phyloP scores from a whole-genome alignment of 768 basidiomycete genomes.

The Suillus decipiens region DNA sequence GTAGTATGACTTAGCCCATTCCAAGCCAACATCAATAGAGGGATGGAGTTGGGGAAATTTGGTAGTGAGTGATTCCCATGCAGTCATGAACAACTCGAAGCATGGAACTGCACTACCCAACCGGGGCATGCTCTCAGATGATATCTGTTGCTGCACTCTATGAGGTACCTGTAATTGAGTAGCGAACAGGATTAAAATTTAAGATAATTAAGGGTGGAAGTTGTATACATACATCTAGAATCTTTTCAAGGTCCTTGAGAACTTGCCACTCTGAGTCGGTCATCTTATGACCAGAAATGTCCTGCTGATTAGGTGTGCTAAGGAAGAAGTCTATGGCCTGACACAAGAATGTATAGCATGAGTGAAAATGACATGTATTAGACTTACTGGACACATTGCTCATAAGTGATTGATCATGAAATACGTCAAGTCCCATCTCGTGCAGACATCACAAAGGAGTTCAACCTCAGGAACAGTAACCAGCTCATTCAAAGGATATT shows the following conservation, averaged over 20 bases:
- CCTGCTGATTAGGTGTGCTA: background rate
- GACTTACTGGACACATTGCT: background rate
- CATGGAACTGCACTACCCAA: background rate
- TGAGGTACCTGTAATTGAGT: conserved; percentile 5
- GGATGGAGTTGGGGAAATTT: background rate
- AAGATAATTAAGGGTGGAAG: background rate
- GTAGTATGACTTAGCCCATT: conserved; percentile 5
- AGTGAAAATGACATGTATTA: background rate
- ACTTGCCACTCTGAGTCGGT: background rate
- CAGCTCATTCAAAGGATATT: conserved; percentile 17
- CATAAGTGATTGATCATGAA: conserved; percentile 33
- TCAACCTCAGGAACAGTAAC: background rate
- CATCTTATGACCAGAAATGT: conserved; percentile 6
- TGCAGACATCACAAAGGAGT: background rate
- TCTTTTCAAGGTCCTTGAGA: conserved; percentile 1
- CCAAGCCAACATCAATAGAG: background rate
- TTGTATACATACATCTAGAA: conserved; percentile 7
- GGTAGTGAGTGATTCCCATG: background rate
- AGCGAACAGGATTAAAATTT: background rate
- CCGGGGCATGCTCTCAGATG: background rate
- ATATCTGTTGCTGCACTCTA: conserved; percentile 3
- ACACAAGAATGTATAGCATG: background rate
- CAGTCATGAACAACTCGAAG: conserved; percentile 3
- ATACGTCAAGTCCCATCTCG: conserved; percentile 36
- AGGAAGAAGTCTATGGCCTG: conserved; percentile 7